Base-by-base conservation (phyloP, 345 rosid species). In the Viola odorata region DNA sequence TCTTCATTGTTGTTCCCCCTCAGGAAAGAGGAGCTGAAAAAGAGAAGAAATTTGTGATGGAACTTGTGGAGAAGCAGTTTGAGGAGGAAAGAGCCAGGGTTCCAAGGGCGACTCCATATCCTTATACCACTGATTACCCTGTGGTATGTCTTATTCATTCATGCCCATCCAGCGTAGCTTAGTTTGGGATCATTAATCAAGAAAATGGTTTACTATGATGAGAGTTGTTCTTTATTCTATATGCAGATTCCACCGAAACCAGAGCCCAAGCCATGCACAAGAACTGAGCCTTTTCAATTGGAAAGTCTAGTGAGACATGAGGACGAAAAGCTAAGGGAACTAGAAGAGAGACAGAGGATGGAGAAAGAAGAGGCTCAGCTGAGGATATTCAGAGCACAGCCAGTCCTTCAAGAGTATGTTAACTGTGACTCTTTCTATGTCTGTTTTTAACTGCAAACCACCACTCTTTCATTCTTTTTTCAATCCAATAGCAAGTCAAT, bases 1-100 rank as follows among this genome's bases (percentile, higher is more conserved):
- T 57, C 37, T 49, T 50, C 6, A 4, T 23, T 38, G 23, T 37
- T 55, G 40, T 13, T 61, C 23, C 39, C 32, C 58, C 61, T 64
- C 82, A 95, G 99, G 97, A 85, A 79, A 80, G 99, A 81, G 99
- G 99, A 51, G 89, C 85, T 49, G 85, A 80, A 62, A 95, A 95
- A 65, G 96, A 88, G 77, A 85, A 71, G 70, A 86, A 48, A 69
- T 82, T 94, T 57, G 77, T 69, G 54, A 72, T 61, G 41, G 99
- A 88, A 54, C 50, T 91, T 8, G 56, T 66, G 56, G 83, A 78
- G 48, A 85, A 91, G 72, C 79, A 76, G 63, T 32, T 79, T 62
- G 96, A 81, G 63, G 97, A 84, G 66, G 99, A 85, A 81, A 82
- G 67, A 58, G 82, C 84, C 15, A 82, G 94, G 63, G 68, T 91